phyloP scores from a whole-genome alignment of 352 stramenopile genomes.

The Pythium folliculosum region DNA sequence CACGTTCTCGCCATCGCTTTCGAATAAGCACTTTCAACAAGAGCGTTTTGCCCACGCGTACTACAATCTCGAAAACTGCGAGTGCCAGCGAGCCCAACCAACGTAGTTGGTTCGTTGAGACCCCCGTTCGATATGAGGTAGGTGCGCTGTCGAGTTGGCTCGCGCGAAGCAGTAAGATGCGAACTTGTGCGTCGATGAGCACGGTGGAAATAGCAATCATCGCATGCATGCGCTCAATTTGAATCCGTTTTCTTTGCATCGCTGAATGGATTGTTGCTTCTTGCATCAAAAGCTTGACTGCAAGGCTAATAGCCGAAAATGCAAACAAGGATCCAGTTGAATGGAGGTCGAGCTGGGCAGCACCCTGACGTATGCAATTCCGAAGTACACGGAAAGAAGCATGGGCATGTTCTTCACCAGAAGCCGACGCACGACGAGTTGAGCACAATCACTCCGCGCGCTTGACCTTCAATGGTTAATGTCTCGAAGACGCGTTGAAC shows the following conservation, averaged over 20 bases:
- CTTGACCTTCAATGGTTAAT: neutral
- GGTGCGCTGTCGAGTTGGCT: neutral
- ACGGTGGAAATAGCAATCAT: slow-evolving; percentile 22
- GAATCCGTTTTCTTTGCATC: slow-evolving; percentile 6
- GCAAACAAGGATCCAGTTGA: neutral
- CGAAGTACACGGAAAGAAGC: neutral
- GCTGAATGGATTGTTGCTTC: slow-evolving; percentile 2
- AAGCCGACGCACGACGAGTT: neutral
- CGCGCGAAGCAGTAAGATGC: slow-evolving; percentile 22
- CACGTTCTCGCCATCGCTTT: neutral
- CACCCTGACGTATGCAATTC: slow-evolving; percentile 8
- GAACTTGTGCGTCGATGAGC: slow-evolving; percentile 30
- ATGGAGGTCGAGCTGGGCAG: slow-evolving; percentile 1
- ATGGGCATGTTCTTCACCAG: slow-evolving; percentile 11
- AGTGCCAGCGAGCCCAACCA: neutral
- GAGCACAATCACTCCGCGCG: neutral
- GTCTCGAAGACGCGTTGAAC: neutral
- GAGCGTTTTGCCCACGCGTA: slow-evolving; percentile 1
- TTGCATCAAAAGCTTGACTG: slow-evolving; percentile 11
- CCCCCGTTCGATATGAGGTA: neutral
- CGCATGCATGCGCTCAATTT: slow-evolving; percentile 23
- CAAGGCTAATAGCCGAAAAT: neutral
- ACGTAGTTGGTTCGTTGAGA: neutral
- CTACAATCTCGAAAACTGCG: slow-evolving; percentile 1
- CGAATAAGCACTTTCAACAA: neutral